phyloP scores from a whole-genome alignment of 2,329 filamentous ascomycete species.

The Hymenoscyphus occultus region DNA sequence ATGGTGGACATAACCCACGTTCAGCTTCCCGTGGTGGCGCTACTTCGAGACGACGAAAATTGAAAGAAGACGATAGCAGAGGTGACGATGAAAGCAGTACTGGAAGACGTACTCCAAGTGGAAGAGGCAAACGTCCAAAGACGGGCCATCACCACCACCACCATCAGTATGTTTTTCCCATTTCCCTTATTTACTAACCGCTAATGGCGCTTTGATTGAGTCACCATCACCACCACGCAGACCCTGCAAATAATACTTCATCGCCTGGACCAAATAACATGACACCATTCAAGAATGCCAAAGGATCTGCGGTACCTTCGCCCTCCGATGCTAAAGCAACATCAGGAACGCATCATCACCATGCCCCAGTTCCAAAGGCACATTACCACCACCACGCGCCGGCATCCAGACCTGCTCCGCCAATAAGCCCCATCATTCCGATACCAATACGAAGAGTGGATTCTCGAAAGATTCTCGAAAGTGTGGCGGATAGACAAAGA shows the following conservation, averaged over 20 bases:
- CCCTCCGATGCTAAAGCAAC: constrained; percentile 36
- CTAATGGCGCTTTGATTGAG: constrained; percentile 31
- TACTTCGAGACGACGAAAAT: constrained; percentile 59
- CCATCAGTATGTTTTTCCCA: constrained; percentile 55
- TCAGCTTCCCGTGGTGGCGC: constrained; percentile 42
- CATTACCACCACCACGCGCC: constrained; percentile 44
- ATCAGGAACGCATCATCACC: constrained; percentile 33
- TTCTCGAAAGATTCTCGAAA: constrained; percentile 68
- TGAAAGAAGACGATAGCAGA: constrained; percentile 71
- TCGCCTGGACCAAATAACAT: constrained; percentile 43
- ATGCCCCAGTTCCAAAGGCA: constrained; percentile 25
- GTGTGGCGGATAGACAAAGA: constrained; percentile 67
- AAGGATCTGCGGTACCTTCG: constrained; percentile 46
- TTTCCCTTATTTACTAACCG: constrained; percentile 4
- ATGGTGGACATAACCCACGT: constrained; percentile 41
- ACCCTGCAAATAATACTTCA: constrained; percentile 46
- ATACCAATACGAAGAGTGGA: constrained; percentile 65
- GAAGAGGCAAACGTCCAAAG: constrained; percentile 64
- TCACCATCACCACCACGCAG: constrained; percentile 58
- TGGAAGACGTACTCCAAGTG: constrained; percentile 58
- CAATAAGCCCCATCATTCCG: constrained; percentile 46
- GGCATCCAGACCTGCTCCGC: constrained; percentile 26
- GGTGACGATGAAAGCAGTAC: constrained; percentile 66
- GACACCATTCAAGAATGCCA: constrained; percentile 49
- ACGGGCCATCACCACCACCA: constrained; percentile 58